Evolutionary conservation across 1,284 basidiomycete genomes (phyloP).

Genomic region (Schizophyllum amplum): DNA sequence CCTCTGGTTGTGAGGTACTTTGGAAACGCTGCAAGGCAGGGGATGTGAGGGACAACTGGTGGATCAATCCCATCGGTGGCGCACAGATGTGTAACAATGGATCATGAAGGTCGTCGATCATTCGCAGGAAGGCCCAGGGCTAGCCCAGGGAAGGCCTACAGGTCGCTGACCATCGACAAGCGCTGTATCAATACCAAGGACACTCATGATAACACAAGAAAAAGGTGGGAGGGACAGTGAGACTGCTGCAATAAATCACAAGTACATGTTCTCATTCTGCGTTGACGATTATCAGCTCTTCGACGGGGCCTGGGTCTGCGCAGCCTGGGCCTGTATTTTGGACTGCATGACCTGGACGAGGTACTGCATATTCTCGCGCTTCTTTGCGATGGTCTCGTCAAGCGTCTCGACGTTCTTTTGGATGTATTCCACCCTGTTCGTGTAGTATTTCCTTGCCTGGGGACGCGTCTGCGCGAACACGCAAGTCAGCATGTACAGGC

Average conservation of each 20-base stretch:
- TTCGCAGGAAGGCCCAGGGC: too few relatives aligned
- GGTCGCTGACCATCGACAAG: too few relatives aligned
- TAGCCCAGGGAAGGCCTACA: too few relatives aligned
- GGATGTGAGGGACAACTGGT: too few relatives aligned
- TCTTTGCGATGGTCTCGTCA: conserved; percentile 81
- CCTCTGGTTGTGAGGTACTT: too few relatives aligned
- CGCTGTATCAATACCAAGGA: too few relatives aligned
- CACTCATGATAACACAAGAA: too few relatives aligned
- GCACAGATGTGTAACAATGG: too few relatives aligned
- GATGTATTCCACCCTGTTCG: conserved; percentile 71
- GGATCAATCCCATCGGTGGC: too few relatives aligned
- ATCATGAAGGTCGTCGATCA: too few relatives aligned
- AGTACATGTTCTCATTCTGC: neutral
- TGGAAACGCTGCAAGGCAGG: too few relatives aligned
- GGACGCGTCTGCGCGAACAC: conserved; percentile 63
- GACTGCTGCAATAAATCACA: neutral
- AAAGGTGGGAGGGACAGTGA: too few relatives aligned
- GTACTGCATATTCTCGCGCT: conserved; percentile 81
- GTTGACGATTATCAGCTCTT: neutral
- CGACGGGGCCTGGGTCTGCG: conserved; percentile 15
- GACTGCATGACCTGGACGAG: conserved; percentile 68
- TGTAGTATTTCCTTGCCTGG: conserved; percentile 77
- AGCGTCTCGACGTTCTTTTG: conserved; percentile 73
- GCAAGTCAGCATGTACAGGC: neutral
- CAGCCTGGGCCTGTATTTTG: conserved; percentile 53